Evolutionary conservation across 116 monocot species (phyloP), one percentile per base, ranked within the genome.

Genomic region (Posidonia oceanica): DNA sequence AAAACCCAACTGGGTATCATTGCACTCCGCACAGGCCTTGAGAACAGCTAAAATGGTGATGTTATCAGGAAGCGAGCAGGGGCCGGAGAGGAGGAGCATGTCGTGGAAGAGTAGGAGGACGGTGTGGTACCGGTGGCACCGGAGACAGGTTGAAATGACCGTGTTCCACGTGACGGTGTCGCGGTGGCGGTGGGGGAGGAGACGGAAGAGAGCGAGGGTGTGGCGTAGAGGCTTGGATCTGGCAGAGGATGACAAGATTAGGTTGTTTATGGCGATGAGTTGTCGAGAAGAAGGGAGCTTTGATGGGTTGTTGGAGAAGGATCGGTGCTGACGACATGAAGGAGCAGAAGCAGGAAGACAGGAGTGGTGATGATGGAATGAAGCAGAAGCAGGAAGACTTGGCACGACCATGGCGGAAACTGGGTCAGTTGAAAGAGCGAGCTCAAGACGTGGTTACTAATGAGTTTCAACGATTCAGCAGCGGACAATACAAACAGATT

Each of bases 151-250:
- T 37, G 83, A 83, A 66, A 86, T 68, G 76, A 74, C 79, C 36
- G 72, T 80, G 80, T 86, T 86, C 77, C 75, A 83, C 3, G 83
- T 83, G 72, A 78, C 72, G 42, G 86, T 80, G 77, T 86, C 80
- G 42, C 70, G 74, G 61, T 13, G 36, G 61, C 14, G 23, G 51
- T 48, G 39, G 39, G 83, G 77, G 69, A 86, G 75, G 69, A 77
- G 82, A 75, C 36, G 75, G 78, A 81, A 75, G 74, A 80, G 75
- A 22, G 10, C 44, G 52, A 80, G 80, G 61, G 78, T 66, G 42
- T 72, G 36, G 66, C 59, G 21, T 3, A 83, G 56, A 36, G 83
- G 73, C 3, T 67, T 57, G 61, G 70, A 54, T 54, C 73, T 75
- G 72, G 83, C 59, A 0, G 63, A 42, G 52, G 80, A 29, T 36